phyloP scores from a whole-genome alignment of 805 yeast species.

The Teunomyces atbi region DNA sequence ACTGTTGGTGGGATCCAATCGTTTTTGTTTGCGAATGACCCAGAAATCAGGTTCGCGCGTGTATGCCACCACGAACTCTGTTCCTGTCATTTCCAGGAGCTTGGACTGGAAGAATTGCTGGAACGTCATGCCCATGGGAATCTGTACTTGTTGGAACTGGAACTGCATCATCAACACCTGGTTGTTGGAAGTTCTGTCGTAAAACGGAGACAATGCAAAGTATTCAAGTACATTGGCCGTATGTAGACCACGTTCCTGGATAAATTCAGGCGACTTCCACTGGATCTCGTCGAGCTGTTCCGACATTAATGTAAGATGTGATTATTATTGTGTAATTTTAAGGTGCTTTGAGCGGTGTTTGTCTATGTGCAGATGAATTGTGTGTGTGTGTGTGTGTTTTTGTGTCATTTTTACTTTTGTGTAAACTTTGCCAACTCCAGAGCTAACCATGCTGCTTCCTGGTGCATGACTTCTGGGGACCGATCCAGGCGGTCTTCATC shows the following conservation, averaged over 20 bases:
- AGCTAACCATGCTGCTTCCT: conserved; percentile 51
- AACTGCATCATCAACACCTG: conserved; percentile 95
- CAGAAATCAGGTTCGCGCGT: conserved; percentile 90
- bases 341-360: too few relatives aligned
- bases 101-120: conserved; percentile 49
- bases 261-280: conserved; percentile 98
- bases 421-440: neutral
- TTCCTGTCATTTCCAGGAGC: conserved; percentile 75
- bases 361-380: too few relatives aligned
- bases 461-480: conserved; percentile 60
- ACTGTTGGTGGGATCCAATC: conserved; percentile 53
- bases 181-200: conserved; percentile 89
- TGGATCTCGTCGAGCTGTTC: conserved; percentile 79
- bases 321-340: too few relatives aligned
- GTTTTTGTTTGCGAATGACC: conserved; percentile 80
- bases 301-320: conserved; percentile 15
- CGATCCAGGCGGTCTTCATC: conserved; percentile 61
- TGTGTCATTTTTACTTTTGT: neutral
- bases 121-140: conserved; percentile 29
- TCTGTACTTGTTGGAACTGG: conserved; percentile 61
- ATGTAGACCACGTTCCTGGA: conserved; percentile 80
- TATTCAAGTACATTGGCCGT: conserved; percentile 92
- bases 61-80: conserved; percentile 74
- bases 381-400: too few relatives aligned
- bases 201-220: conserved; percentile 91